These are phyloP conservation scores for Rhodotorula sp. DNA, from an alignment of 1,284 basidiomycete species.

Conservation along the genomic window DNA sequence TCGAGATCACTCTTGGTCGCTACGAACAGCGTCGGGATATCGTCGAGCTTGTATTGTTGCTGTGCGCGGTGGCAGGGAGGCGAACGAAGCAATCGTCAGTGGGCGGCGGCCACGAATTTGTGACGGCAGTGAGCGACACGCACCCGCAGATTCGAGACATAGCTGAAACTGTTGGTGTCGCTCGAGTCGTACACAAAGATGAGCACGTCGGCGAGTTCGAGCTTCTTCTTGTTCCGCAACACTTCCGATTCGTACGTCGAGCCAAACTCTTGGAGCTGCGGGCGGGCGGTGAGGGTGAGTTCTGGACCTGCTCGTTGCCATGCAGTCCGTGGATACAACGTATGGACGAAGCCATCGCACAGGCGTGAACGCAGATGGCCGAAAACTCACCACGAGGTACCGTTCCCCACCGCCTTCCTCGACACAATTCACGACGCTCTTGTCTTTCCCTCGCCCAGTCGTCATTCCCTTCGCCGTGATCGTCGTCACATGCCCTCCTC, in stretches of 20 bases:
- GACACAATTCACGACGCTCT: slow-evolving; percentile 90
- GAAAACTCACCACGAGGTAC: slow-evolving; percentile 78
- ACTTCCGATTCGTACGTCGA: slow-evolving; percentile 90
- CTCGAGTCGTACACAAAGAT: slow-evolving; percentile 96
- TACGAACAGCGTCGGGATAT: slow-evolving; percentile 93
- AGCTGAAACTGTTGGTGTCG: slow-evolving; percentile 97
- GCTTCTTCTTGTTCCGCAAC: slow-evolving; percentile 82
- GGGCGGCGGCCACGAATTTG: neutral
- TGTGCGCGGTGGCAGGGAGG: slow-evolving; percentile 47
- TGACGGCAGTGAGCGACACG: slow-evolving; percentile 46
- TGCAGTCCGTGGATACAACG: no score
- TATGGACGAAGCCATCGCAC: no score
- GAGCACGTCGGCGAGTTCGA: slow-evolving; percentile 87
- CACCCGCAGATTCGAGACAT: slow-evolving; percentile 92
- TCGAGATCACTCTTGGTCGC: slow-evolving; percentile 98
- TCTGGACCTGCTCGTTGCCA: no score
- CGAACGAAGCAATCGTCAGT: neutral
- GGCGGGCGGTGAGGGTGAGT: neutral
- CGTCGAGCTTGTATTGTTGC: slow-evolving; percentile 95
- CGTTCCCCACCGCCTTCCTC: slow-evolving; percentile 93
- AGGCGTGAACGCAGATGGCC: no score
- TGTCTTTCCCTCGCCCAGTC: slow-evolving; percentile 80
- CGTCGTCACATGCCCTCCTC: slow-evolving; percentile 23
- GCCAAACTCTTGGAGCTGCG: slow-evolving; percentile 91
- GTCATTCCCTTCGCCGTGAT: neutral